phyloP scores from a whole-genome alignment of 1,139 yeast genomes.

The Debaryomycetaceae sp. region DNA sequence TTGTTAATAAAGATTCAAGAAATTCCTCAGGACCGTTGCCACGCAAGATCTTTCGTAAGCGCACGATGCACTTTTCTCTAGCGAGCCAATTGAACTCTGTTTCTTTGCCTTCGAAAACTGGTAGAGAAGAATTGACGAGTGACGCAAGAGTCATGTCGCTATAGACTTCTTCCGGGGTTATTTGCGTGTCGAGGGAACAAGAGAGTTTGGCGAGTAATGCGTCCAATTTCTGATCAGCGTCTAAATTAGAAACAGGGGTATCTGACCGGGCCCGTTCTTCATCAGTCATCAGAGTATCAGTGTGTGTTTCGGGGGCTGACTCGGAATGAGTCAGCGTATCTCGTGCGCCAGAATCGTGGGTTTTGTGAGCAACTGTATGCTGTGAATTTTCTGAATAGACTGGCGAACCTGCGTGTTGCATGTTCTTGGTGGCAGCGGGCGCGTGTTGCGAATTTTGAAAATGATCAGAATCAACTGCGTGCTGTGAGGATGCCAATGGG shows the following conservation, averaged over 20 bases:
- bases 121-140: constrained; percentile 10
- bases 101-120: constrained; percentile 63
- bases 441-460: too few species aligned
- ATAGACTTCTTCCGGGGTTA: constrained; percentile 10
- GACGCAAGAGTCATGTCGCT: constrained; percentile 10
- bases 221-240: constrained; percentile 4
- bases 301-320: background rate
- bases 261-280: background rate
- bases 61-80: constrained; percentile 54
- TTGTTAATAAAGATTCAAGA: constrained; percentile 30
- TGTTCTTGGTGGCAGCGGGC: too few species aligned
- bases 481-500: too few species aligned
- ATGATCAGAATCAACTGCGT: too few species aligned
- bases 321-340: background rate
- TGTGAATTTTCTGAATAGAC: too few species aligned
- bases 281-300: background rate
- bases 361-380: too few species aligned
- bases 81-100: constrained; percentile 79
- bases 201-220: constrained; percentile 7
- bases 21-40: constrained; percentile 38
- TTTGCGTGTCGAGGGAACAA: constrained; percentile 16
- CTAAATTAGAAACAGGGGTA: too few species aligned
- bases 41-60: constrained; percentile 48
- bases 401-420: too few species aligned
- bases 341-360: background rate